A percentile compares a stretch with the other conserved stretches of the same genome.
phyloP scores from a whole-genome alignment of 2,329 filamentous ascomycete species.

The Tolypocladium amazonense region DNA sequence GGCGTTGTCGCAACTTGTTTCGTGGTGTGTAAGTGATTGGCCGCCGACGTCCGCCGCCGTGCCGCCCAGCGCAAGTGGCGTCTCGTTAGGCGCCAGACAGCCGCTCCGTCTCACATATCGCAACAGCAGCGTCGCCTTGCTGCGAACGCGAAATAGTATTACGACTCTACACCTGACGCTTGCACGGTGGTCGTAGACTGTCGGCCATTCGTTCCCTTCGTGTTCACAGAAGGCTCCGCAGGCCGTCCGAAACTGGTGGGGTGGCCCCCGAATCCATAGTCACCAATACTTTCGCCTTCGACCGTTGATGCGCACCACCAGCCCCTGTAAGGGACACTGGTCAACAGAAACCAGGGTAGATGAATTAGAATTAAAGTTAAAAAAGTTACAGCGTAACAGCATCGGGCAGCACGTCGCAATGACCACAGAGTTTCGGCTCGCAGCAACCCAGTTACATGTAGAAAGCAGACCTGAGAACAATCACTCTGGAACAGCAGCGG shows the following conservation, averaged over 20 bases:
- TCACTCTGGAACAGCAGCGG: too few relatives aligned
- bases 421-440: not conserved
- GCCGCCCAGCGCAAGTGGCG: not conserved
- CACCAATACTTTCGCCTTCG: too few relatives aligned
- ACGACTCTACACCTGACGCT: not conserved
- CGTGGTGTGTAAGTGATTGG: not conserved
- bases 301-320: not conserved
- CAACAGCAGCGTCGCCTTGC: not conserved
- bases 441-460: not conserved
- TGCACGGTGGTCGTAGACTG: not conserved
- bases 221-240: not conserved
- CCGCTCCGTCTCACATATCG: not conserved
- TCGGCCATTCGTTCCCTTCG: not conserved
- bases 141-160: not conserved
- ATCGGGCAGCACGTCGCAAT: not conserved
- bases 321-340: not conserved
- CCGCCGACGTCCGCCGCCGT: not conserved
- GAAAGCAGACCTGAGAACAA: not conserved
- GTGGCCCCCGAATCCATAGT: too few relatives aligned
- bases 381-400: not conserved
- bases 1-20: not conserved
- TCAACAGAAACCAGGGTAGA: not conserved
- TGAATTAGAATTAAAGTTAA: too few relatives aligned
- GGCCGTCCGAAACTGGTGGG: not conserved
- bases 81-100: not conserved